phyloP scores from a whole-genome alignment of 2,329 filamentous ascomycete genomes.

The Sordariomycetes sp. region DNA sequence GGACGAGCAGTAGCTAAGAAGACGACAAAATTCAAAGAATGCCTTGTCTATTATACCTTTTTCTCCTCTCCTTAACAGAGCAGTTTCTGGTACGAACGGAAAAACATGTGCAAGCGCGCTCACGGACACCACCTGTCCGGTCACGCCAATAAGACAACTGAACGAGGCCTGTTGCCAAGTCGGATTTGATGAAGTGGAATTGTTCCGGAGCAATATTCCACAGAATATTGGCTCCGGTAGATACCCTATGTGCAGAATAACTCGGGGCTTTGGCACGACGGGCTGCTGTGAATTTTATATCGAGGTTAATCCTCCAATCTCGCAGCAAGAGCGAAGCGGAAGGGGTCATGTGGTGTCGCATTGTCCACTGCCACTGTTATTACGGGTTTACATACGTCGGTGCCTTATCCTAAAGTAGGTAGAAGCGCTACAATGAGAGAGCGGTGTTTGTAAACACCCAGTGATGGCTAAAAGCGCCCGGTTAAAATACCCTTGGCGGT shows the following conservation, averaged over 20 bases:
- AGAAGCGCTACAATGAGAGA: not conserved
- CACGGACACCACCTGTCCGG: not conserved
- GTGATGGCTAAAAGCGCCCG: slow-evolving; percentile 10
- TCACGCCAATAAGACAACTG: not conserved
- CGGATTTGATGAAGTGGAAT: not conserved
- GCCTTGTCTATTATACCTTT: not conserved
- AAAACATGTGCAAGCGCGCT: not conserved
- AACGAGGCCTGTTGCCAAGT: not conserved
- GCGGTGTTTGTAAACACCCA: slow-evolving; percentile 15
- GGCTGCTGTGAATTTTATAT: not conserved
- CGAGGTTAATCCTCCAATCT: not conserved
- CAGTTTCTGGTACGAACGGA: not conserved
- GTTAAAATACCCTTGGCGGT: too few relatives aligned
- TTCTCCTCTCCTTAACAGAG: not conserved
- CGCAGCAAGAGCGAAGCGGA: not conserved
- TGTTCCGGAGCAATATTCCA: not conserved
- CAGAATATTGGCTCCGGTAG: not conserved
- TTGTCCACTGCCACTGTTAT: not conserved
- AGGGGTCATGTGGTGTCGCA: not conserved
- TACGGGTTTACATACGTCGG: not conserved
- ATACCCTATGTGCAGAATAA: not conserved
- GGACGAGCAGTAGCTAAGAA: not conserved
- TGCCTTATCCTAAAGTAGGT: not conserved
- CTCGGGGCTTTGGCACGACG: not conserved
- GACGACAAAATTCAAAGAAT: not conserved